These are phyloP conservation scores for Agaricus sinodeliciosus DNA, from an alignment of 768 basidiomycete species.

Conservation along the genomic window DNA sequence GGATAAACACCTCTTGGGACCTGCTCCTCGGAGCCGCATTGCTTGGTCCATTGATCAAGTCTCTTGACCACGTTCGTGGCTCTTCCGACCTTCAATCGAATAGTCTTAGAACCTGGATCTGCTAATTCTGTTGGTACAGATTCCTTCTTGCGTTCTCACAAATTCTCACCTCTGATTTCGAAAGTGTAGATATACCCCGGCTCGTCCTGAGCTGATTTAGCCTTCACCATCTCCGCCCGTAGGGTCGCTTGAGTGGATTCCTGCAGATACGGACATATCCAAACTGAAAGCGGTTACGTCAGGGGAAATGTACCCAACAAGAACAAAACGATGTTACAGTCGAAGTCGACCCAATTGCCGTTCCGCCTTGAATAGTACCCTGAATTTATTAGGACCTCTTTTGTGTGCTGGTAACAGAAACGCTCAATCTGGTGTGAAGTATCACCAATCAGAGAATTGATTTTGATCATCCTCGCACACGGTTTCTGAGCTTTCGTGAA, in stretches of 20 bases:
- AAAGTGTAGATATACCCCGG: slow-evolving; percentile 80
- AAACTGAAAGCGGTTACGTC: slow-evolving; percentile 36
- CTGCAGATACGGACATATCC: slow-evolving; percentile 63
- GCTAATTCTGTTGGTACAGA: background rate
- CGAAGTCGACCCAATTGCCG: slow-evolving; percentile 50
- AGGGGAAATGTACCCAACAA: background rate
- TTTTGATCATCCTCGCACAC: slow-evolving; percentile 56
- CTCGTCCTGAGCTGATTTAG: slow-evolving; percentile 48
- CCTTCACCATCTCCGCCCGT: slow-evolving; percentile 40
- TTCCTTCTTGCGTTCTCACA: background rate
- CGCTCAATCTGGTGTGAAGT: slow-evolving; percentile 27
- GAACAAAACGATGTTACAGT: slow-evolving; percentile 30
- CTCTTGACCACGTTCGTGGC: slow-evolving; percentile 67
- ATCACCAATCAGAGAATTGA: slow-evolving; percentile 25
- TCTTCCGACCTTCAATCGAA: slow-evolving; percentile 77
- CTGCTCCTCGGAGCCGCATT: slow-evolving; percentile 72
- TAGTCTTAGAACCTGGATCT: slow-evolving; percentile 20
- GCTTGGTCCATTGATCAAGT: slow-evolving; percentile 75
- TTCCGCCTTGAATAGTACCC: slow-evolving; percentile 53
- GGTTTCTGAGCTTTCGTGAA: slow-evolving; percentile 57
- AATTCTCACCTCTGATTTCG: slow-evolving; percentile 59
- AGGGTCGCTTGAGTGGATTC: slow-evolving; percentile 51
- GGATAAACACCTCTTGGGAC: slow-evolving; percentile 75
- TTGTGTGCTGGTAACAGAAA: slow-evolving; percentile 64
- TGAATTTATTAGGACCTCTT: slow-evolving; percentile 41